Base-by-base conservation (phyloP, 2,329 filamentous ascomycete species). In the Sclerotinia subarctica region DNA sequence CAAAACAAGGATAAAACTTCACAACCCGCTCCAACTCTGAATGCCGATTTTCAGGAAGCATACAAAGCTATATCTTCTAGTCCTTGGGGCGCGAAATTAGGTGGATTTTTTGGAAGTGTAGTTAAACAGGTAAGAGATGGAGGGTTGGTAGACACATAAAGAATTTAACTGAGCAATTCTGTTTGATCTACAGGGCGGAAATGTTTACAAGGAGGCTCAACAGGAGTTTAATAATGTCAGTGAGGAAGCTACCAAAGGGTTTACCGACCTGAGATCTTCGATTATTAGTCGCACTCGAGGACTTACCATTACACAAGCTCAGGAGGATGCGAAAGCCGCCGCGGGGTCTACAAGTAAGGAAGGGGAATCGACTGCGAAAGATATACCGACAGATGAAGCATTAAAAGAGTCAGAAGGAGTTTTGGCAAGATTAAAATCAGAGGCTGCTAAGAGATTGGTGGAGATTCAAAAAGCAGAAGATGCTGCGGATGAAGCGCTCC, bases 391-490 rank as follows among this genome's bases (percentile, higher is more conserved):
- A 11, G 82, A 83, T 62, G 81, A 84, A 35, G 78, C 81, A 7
- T 73, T 79, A 44, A 79, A 79, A 70, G 81, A 86, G 46, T 82
- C 83, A 2, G 85, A 87, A 72, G 85, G 88, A 15, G 89, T 97
- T 69, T 87, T 98, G 42, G 87, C 90, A 6, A 87, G 91, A 56
- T 87, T 98, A 77, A 87, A 88, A 68, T 80, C 83, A 26, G 92
- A 96, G 80, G 93, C 93, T 5, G 84, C 91, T 35, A 93, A 93
- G 79, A 87, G 93, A 59, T 82, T 98, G 69, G 95, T 92, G 76
- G 93, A 97, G 69, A 89, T 98, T 26, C 92, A 97, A 77, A 88
- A 88, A 74, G 95, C 94, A 17, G 95, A 99, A 79, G 94, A 98
- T 77, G 94, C 94, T 5, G 95, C 95, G 10, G 95, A 99, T 78